These are phyloP conservation scores for Lactarius sp. DNA, from an alignment of 768 basidiomycete genomes.

Conservation along the genomic window DNA sequence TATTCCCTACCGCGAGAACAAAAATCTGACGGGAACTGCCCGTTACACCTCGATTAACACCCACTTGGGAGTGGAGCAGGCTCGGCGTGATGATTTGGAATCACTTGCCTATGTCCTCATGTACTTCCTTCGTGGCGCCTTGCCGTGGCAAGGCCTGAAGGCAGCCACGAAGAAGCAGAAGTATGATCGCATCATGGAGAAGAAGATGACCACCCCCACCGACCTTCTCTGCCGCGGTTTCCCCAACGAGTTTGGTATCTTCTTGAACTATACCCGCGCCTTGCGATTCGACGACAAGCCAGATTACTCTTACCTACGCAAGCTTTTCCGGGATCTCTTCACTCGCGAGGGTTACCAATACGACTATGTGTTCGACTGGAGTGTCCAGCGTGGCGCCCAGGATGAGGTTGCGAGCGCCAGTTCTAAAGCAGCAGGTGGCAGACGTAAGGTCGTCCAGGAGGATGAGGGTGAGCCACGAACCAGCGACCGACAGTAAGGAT, in stretches of 20 bases:
- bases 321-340: conserved; percentile 97
- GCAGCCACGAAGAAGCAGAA: conserved; percentile 99
- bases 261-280: conserved; percentile 98
- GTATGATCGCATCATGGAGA: conserved; percentile 99
- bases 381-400: conserved; percentile 74
- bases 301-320: conserved; percentile 98
- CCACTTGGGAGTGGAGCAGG: conserved; percentile 96
- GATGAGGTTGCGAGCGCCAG: conserved; percentile 57
- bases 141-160: conserved; percentile 99
- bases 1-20: conserved; percentile 99
- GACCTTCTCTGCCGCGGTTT: conserved; percentile 98
- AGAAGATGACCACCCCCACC: conserved; percentile 99
- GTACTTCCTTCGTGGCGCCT: conserved; percentile 98
- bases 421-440: conserved; percentile 55
- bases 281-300: conserved; percentile 99
- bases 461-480: conserved; percentile 72
- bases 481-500: conserved; percentile 76
- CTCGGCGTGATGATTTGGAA: conserved; percentile 95
- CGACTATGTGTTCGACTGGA: conserved; percentile 99
- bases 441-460: conserved; percentile 80
- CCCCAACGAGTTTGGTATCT: conserved; percentile 99
- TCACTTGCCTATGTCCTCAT: conserved; percentile 98
- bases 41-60: conserved; percentile 99
- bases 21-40: conserved; percentile 98
- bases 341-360: conserved; percentile 98